These are phyloP conservation scores for Fusarium lyarnte DNA, from an alignment of 2,329 filamentous ascomycete genomes.

Conservation along the genomic window DNA sequence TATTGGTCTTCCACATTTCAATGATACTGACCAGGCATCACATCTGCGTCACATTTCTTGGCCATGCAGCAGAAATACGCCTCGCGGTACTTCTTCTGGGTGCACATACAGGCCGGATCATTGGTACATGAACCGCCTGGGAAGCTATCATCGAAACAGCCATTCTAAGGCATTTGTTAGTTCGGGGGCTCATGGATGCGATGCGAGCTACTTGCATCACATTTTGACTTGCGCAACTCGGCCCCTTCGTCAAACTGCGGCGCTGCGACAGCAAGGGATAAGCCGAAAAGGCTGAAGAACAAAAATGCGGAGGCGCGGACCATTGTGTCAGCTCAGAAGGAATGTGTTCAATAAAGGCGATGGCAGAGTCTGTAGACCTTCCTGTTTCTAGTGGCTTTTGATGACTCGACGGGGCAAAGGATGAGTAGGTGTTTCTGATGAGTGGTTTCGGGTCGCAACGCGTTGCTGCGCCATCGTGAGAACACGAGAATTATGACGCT, in stretches of 20 bases:
- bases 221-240: neutral
- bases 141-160: slow-evolving; percentile 1
- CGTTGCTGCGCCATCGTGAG: neutral
- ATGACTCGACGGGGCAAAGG: rapidly evolving
- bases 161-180: neutral
- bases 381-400: too few relatives aligned
- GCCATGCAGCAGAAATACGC: slow-evolving; percentile 12
- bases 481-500: neutral
- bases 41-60: neutral
- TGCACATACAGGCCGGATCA: neutral
- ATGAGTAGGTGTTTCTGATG: too few relatives aligned
- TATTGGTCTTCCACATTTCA: rapidly evolving
- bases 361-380: rapidly evolving
- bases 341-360: rapidly evolving
- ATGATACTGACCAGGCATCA: neutral
- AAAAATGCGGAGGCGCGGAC: neutral
- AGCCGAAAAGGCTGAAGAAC: neutral
- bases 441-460: neutral
- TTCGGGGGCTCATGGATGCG: rapidly evolving
- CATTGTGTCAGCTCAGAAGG: neutral
- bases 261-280: neutral
- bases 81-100: neutral
- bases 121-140: slow-evolving; percentile 1
- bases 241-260: neutral
- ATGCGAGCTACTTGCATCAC: neutral